Evolutionary conservation across 2,329 filamentous ascomycete genomes (phyloP), one percentile per base, ranked within the genome.

Genomic region (Pseudocercospora fuligena): DNA sequence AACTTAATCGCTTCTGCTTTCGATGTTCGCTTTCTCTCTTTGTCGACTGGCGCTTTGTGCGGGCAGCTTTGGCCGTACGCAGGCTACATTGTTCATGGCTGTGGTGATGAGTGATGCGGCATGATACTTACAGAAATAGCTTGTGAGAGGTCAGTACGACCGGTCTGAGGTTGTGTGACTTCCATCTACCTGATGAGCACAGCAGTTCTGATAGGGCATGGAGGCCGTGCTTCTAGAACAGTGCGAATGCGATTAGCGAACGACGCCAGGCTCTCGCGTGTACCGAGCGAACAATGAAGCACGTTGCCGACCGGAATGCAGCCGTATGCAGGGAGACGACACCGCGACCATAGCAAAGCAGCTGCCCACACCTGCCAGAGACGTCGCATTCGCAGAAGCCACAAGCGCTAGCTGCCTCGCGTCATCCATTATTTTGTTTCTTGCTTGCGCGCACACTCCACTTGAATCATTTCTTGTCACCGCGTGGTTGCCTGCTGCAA

Each of bases 391-490:
- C 25, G 51, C 23, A 53, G 49, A 23, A 25, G 11, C 5, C 25
- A 25, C 49, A 53, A 25, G 21, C 46, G 7, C n/a, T 49, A 23
- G 46, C 43, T 46, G 43, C 12, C 8, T 53, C 49, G 49, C 49
- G 49, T 53, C 49, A 27, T 53, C 49, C 49, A 54, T 54, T 54
- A 29, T 54, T 54, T 53, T 23, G 49, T 53, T 27, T 53, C 49
- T 25, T 51, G 19, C 47, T 19, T 51, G 47, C 47, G 47, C 21
- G 47, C 49, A 53, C 31, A 33, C 9, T 23, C 23, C 49, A 27
- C 49, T 53, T 27, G 51, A 53, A 9, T 8, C 49, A 23, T 12
- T 53, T 53, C 46, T 16, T 27, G 49, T 53, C 49, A 53, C 21
- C 49, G 49, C 49, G 5, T 53, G 21, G 23, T 27, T 53, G 49